A percentile compares a stretch with the other conserved stretches of the same genome.
phyloP scores from a whole-genome alignment of 352 stramenopile genomes.

The Pythium plurisporium region DNA sequence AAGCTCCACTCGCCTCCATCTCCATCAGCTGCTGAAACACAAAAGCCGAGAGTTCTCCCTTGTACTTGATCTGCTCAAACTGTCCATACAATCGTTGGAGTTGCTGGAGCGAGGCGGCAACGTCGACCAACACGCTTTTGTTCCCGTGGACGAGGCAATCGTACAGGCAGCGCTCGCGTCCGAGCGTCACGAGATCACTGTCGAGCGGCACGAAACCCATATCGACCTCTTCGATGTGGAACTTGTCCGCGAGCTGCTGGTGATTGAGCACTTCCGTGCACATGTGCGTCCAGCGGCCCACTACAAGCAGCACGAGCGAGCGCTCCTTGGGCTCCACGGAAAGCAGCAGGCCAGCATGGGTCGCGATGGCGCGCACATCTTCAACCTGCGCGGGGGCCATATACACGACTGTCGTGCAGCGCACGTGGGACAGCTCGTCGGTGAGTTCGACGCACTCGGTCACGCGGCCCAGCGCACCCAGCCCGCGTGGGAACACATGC shows the following conservation, averaged over 20 bases:
- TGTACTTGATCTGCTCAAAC: slow-evolving; percentile 75
- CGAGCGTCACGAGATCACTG: slow-evolving; percentile 53
- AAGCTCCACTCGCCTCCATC: not conserved
- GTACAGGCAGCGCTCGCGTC: slow-evolving; percentile 44
- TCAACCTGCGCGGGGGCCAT: slow-evolving; percentile 35
- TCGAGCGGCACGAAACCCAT: slow-evolving; percentile 64
- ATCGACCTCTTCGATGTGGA: slow-evolving; percentile 37
- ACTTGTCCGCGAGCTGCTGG: slow-evolving; percentile 27
- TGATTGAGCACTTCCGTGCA: slow-evolving; percentile 39
- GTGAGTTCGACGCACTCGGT: slow-evolving; percentile 55
- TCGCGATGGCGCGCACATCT: slow-evolving; percentile 42
- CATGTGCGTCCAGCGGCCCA: slow-evolving; percentile 50
- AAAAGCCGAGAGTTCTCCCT: slow-evolving; percentile 65
- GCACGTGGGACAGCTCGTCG: slow-evolving; percentile 37
- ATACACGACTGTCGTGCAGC: slow-evolving; percentile 37
- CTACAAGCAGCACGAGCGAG: slow-evolving; percentile 33
- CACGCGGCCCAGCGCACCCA: slow-evolving; percentile 35
- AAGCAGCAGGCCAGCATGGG: slow-evolving; percentile 36
- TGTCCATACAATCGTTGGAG: slow-evolving; percentile 53
- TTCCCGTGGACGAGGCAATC: slow-evolving; percentile 47
- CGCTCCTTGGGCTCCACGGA: slow-evolving; percentile 16
- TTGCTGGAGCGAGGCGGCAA: slow-evolving; percentile 41
- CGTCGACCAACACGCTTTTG: slow-evolving; percentile 42
- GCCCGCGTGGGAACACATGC: slow-evolving; percentile 50
- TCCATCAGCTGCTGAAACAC: slow-evolving; percentile 67